Evolutionary conservation across 225 moss, liverwort and hornwort genomes (phyloP).

Genomic region (Polytrichum commune): DNA sequence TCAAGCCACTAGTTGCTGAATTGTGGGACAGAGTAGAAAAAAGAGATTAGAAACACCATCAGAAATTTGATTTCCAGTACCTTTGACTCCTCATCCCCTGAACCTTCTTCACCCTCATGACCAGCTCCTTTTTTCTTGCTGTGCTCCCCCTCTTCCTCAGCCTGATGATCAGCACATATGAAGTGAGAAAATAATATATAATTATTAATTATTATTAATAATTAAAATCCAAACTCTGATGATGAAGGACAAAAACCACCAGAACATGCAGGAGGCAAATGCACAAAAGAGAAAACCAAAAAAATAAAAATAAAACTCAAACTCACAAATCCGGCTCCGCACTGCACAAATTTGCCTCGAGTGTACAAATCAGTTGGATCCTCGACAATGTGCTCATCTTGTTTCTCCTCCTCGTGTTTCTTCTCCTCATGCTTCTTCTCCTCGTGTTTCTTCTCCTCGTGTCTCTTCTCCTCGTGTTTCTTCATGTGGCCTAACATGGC

Average conservation of each 20-base stretch:
- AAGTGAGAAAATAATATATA: background rate
- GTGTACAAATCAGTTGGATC: slow-evolving; percentile 7
- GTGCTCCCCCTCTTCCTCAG: slow-evolving; percentile 23
- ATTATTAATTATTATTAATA: too few species aligned
- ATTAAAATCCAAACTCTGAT: background rate
- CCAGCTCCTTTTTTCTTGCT: slow-evolving; percentile 10
- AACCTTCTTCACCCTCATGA: slow-evolving; percentile 17
- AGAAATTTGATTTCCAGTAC: slow-evolving; percentile 17
- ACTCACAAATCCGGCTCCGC: slow-evolving; percentile 20
- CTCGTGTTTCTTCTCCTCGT: too few species aligned
- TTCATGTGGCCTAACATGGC: too few species aligned
- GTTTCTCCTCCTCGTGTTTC: too few species aligned
- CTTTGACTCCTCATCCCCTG: slow-evolving; percentile 32
- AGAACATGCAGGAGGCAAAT: background rate
- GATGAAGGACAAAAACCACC: background rate
- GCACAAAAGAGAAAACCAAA: background rate
- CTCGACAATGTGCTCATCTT: too few species aligned
- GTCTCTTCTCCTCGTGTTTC: too few species aligned
- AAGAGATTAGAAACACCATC: background rate
- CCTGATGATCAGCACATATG: slow-evolving; percentile 18
- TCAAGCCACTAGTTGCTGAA: background rate
- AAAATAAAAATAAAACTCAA: background rate
- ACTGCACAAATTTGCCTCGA: slow-evolving; percentile 9
- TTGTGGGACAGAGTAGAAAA: background rate
- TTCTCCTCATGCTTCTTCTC: too few species aligned